Conservation (phyloP, 2,329 filamentous ascomycete genomes). For the Coniosporium uncinatum region DNA sequence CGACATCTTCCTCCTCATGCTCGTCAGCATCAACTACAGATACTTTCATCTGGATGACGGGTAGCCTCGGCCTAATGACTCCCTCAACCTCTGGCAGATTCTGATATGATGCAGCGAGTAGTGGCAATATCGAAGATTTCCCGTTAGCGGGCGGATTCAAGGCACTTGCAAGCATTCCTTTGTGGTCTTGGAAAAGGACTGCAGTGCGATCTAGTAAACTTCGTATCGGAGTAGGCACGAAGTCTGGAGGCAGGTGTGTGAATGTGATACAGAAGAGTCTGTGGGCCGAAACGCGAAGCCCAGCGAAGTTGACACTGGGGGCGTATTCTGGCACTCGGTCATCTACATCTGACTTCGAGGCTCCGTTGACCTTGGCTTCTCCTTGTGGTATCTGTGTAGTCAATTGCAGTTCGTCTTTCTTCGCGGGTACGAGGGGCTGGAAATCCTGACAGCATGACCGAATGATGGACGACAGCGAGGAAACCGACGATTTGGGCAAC, state of each 20-base stretch:
- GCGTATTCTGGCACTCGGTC: slow-evolving; percentile 12
- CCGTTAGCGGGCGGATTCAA: slow-evolving; percentile 66
- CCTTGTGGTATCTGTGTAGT: slow-evolving; percentile 23
- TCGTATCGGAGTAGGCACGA: slow-evolving; percentile 66
- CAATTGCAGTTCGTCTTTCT: slow-evolving; percentile 29
- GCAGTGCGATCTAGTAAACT: slow-evolving; percentile 77
- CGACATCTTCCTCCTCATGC: slow-evolving; percentile 7
- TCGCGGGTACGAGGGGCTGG: slow-evolving; percentile 24
- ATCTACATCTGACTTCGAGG: slow-evolving; percentile 2
- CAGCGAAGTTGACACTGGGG: slow-evolving; percentile 25
- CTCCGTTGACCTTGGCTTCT: slow-evolving; percentile 48
- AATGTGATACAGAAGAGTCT: slow-evolving; percentile 59
- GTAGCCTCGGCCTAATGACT: slow-evolving; percentile 49
- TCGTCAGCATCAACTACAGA: background rate
- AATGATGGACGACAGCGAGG: slow-evolving; percentile 56
- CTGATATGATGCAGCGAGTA: slow-evolving; percentile 63
- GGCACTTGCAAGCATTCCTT: slow-evolving; percentile 76
- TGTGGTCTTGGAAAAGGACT: slow-evolving; percentile 61
- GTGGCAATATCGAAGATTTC: slow-evolving; percentile 70
- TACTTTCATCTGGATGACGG: slow-evolving; percentile 14
- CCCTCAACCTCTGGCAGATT: slow-evolving; percentile 64
- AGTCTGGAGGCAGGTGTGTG: slow-evolving; percentile 55
- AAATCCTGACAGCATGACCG: slow-evolving; percentile 72
- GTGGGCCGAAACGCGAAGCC: slow-evolving; percentile 51
- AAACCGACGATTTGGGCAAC: slow-evolving; percentile 59